Conservation (phyloP, 2,329 filamentous ascomycete species). For the Amauroascus verrucosus region DNA sequence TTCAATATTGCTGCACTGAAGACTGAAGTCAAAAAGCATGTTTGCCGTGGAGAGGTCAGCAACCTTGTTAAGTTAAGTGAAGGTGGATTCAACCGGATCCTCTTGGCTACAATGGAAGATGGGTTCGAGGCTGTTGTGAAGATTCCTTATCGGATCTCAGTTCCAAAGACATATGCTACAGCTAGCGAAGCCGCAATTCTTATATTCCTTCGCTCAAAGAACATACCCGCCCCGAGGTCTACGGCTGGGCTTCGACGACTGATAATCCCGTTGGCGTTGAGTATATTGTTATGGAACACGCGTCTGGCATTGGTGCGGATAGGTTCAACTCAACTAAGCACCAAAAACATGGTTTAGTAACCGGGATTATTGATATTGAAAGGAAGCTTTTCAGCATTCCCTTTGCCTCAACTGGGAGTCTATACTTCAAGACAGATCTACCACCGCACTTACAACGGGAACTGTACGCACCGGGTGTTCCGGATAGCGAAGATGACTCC, state of each 20-base stretch:
- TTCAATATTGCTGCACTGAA: neutral
- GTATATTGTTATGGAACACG: conserved; percentile 32
- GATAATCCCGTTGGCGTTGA: conserved; percentile 31
- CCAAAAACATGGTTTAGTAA: conserved; percentile 14
- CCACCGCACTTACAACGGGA: conserved; percentile 11
- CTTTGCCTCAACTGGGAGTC: conserved; percentile 19
- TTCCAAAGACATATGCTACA: conserved; percentile 24
- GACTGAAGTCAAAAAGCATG: neutral
- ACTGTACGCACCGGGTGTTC: conserved; percentile 9
- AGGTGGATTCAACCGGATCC: conserved; percentile 30
- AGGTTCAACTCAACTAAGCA: conserved; percentile 21
- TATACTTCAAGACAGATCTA: conserved; percentile 20
- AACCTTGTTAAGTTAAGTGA: conserved; percentile 16
- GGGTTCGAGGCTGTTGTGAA: conserved; percentile 25
- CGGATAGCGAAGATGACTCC: conserved; percentile 7
- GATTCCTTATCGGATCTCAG: conserved; percentile 24
- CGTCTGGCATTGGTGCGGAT: conserved; percentile 25
- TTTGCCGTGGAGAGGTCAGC: no score
- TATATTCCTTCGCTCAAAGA: conserved; percentile 24
- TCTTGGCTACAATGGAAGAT: conserved; percentile 26
- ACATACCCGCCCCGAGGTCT: conserved; percentile 28
- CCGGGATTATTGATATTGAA: conserved; percentile 20
- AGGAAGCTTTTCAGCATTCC: conserved; percentile 16
- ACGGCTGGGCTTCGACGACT: conserved; percentile 25
- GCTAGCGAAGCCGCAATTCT: conserved; percentile 34